Evolutionary conservation across 345 rosid genomes (phyloP).

Genomic region (Acer saccharum): DNA sequence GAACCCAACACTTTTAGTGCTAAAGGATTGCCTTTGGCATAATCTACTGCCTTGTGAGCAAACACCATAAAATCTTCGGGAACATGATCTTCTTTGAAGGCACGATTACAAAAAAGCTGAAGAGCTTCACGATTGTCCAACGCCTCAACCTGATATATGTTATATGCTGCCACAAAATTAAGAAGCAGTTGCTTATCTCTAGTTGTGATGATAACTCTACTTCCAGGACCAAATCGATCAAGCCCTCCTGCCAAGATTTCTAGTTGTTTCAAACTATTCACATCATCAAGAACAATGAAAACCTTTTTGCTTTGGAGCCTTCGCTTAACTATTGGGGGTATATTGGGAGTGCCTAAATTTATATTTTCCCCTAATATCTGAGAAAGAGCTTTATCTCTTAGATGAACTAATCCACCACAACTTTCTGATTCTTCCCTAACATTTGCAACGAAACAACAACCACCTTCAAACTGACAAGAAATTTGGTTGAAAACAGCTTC

Average conservation of each 20-base stretch:
- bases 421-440: no score
- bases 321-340: not conserved
- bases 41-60: not conserved
- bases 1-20: conserved; percentile 23
- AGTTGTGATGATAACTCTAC: conserved; percentile 1
- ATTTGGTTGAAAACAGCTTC: no score
- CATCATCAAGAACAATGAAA: conserved; percentile 21
- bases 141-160: not conserved
- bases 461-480: no score
- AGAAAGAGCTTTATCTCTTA: no score
- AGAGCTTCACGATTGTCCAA: conserved; percentile 11
- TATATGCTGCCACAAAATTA: not conserved
- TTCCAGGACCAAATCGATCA: not conserved
- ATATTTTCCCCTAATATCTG: no score
- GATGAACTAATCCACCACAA: no score
- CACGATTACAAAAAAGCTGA: conserved; percentile 13
- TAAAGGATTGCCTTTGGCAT: conserved; percentile 19
- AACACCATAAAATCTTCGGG: not conserved
- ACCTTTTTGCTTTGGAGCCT: conserved; percentile 8
- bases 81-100: conserved; percentile 4
- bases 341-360: not conserved
- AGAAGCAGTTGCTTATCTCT: not conserved
- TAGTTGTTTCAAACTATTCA: not conserved
- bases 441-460: no score
- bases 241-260: not conserved